A percentile compares a stretch with the other conserved stretches of the same genome.
phyloP scores from a whole-genome alignment of 2,329 filamentous ascomycete species.

The Verticillium nubilum region DNA sequence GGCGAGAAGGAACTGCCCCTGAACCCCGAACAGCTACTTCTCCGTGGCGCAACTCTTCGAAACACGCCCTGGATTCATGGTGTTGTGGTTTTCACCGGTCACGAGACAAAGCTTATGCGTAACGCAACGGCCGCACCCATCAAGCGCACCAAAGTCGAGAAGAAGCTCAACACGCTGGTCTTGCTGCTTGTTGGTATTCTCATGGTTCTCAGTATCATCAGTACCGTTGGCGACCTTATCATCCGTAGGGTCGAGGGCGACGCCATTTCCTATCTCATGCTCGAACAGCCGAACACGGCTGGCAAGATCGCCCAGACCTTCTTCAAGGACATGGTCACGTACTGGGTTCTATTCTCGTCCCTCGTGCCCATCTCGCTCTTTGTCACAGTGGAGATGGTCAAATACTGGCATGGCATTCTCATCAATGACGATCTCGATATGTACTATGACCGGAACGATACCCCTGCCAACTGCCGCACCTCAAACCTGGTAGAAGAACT shows the following conservation, averaged over 20 bases:
- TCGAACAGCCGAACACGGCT: constrained; percentile 54
- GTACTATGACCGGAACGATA: constrained; percentile 93
- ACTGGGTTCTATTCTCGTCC: constrained; percentile 97
- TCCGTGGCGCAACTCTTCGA: constrained; percentile 86
- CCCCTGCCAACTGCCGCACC: constrained; percentile 90
- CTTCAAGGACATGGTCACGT: constrained; percentile 91
- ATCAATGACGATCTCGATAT: constrained; percentile 98
- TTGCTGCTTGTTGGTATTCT: constrained; percentile 83
- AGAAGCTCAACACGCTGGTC: constrained; percentile 89
- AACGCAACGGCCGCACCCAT: constrained; percentile 97
- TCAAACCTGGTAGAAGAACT: constrained; percentile 95
- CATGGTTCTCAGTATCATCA: constrained; percentile 77
- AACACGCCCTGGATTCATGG: constrained; percentile 98
- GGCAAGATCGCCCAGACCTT: constrained; percentile 66
- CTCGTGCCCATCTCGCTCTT: constrained; percentile 96
- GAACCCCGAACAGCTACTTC: constrained; percentile 85
- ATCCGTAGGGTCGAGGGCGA: constrained; percentile 59
- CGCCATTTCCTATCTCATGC: constrained; percentile 67
- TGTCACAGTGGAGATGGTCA: constrained; percentile 95
- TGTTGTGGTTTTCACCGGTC: constrained; percentile 92
- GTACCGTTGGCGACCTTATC: constrained; percentile 85
- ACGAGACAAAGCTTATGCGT: constrained; percentile 98
- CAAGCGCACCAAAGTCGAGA: constrained; percentile 94
- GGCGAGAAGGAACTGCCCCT: constrained; percentile 89
- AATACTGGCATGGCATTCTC: constrained; percentile 95